A percentile compares a stretch with the other conserved stretches of the same genome.
Conservation (phyloP, 164 flowering plant species). For the Protea cynaroides region DNA sequence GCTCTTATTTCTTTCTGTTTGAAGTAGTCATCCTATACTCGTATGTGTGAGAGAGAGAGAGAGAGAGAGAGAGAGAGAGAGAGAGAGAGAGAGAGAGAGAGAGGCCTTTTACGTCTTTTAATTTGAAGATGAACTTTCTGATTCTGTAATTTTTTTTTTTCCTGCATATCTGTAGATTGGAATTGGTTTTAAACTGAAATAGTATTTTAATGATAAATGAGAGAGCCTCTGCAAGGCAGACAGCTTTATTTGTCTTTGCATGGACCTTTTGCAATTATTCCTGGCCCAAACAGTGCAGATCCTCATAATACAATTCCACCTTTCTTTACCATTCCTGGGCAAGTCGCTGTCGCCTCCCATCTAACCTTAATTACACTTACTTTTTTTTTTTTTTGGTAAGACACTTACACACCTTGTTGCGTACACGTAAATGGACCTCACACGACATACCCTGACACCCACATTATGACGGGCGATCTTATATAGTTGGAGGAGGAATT, state of each 20-base stretch:
- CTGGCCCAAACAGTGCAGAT: constrained; percentile 16
- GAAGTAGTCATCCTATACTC: no score
- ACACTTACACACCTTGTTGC: constrained; percentile 2
- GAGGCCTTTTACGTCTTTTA: no score
- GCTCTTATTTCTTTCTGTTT: no score
- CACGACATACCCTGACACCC: constrained; percentile 14
- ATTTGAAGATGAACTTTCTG: no score
- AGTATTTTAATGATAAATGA: constrained; percentile 21
- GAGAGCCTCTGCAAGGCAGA: constrained; percentile 9
- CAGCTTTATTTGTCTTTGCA: constrained; percentile 31
- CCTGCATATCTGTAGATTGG: background rate
- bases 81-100: background rate
- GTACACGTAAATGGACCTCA: constrained; percentile 9
- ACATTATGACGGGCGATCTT: no score
- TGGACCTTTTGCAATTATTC: constrained; percentile 30
- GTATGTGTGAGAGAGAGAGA: background rate
- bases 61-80: constrained; percentile 3
- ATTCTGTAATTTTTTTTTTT: background rate
- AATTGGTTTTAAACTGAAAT: constrained; percentile 7
- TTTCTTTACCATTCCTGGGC: constrained; percentile 23
- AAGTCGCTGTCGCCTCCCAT: constrained; percentile 22
- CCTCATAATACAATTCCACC: constrained; percentile 18
- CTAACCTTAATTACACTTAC: background rate
- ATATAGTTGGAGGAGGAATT: no score
- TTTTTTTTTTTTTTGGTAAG: constrained; percentile 13